These are phyloP conservation scores for Artemisia tridentata DNA, from an alignment of 129 eudicot genomes.

Conservation along the genomic window DNA sequence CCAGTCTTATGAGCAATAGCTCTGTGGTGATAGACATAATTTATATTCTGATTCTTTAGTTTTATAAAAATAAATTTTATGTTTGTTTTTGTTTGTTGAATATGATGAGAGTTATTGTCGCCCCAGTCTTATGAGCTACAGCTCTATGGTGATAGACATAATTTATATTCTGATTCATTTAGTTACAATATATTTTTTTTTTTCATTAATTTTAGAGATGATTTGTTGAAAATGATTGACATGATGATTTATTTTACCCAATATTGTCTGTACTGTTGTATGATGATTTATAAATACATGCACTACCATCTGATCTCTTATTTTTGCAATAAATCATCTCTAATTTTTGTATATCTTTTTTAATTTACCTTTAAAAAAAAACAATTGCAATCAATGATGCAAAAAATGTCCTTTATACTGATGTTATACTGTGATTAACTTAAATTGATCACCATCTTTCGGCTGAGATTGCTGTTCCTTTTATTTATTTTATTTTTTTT, in stretches of 20 bases:
- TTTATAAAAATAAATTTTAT: background rate
- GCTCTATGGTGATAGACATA: constrained; percentile 37
- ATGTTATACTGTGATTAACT: constrained; percentile 46
- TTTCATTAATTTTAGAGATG: background rate
- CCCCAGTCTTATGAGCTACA: constrained; percentile 52
- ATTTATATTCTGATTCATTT: constrained; percentile 28
- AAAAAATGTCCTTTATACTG: constrained; percentile 20
- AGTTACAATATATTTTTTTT: too few relatives aligned
- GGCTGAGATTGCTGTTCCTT: constrained; percentile 54
- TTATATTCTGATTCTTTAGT: constrained; percentile 23
- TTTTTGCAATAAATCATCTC: constrained; percentile 16
- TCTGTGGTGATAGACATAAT: constrained; percentile 37
- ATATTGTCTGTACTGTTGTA: too few relatives aligned
- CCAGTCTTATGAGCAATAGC: constrained; percentile 35
- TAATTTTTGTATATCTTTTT: background rate
- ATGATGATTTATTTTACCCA: constrained; percentile 30
- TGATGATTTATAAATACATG: too few relatives aligned
- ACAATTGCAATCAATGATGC: constrained; percentile 57
- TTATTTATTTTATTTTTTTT: too few relatives aligned
- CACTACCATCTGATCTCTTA: constrained; percentile 75
- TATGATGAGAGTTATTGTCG: constrained; percentile 54
- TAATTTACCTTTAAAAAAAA: background rate
- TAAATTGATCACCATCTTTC: constrained; percentile 67
- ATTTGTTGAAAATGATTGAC: background rate
- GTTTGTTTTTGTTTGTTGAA: background rate